Conservation (phyloP, 495 filamentous ascomycete species). For the Trichoderma orchidacearum region DNA sequence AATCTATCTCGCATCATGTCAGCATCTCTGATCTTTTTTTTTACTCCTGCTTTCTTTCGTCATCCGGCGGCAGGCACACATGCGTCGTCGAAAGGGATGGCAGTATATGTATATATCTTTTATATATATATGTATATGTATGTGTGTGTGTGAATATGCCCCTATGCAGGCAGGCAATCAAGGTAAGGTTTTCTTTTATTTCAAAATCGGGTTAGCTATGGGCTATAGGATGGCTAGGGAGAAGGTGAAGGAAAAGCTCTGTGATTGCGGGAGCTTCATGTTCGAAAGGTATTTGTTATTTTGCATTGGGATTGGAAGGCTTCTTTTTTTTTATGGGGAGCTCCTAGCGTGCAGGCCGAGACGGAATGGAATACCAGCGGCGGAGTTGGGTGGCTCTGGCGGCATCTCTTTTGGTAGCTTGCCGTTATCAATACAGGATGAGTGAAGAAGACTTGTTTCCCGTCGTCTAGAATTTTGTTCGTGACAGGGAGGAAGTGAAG, state of each 20-base stretch:
- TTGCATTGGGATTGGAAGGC: slow-evolving; percentile 1
- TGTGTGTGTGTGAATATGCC: too few relatives aligned
- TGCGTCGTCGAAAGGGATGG: neutral
- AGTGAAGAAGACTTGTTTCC: neutral
- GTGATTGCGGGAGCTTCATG: neutral
- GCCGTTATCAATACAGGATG: neutral
- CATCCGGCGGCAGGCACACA: neutral
- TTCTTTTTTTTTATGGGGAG: slow-evolving; percentile 4
- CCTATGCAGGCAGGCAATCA: neutral
- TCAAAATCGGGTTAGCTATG: neutral
- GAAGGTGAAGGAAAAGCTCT: neutral
- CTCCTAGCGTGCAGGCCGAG: neutral
- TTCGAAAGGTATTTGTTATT: neutral
- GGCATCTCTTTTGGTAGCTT: neutral
- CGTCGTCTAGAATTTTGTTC: too few relatives aligned
- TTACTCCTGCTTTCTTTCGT: neutral
- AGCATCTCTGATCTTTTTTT: neutral
- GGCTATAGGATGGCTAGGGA: neutral
- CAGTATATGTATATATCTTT: neutral
- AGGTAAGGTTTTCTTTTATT: neutral
- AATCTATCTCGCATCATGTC: neutral
- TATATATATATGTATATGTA: too few relatives aligned
- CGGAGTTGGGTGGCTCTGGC: neutral
- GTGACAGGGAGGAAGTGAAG: too few relatives aligned
- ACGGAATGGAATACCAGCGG: neutral